Evolutionary conservation across 176 grass and related monocot species (phyloP), one percentile per base, ranked within the genome.

Genomic region (Oryza meyeriana): DNA sequence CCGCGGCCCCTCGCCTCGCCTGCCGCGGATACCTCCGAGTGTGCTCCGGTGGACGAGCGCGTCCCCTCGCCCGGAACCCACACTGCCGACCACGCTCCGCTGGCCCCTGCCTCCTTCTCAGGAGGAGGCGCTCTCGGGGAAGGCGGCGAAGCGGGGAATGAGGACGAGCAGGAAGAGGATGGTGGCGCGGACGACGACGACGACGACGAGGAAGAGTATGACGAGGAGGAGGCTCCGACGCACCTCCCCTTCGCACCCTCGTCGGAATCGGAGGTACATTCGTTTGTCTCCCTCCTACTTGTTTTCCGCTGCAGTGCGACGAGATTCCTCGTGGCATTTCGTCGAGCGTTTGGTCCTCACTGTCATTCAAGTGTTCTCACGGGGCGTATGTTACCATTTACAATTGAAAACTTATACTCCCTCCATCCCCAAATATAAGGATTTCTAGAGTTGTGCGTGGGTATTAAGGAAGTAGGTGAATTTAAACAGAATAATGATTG

Each of bases 201-300:
- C n/a, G 78, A 26, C 5, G 85, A 52, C 6, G 67, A 58, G 20
- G 81, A 71, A 2, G 79, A 58, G 34, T 73, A 65, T 7, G 92
- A 73, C 0, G 77, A 85, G 0, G 87, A 77, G 27, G 89, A 85
- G 18, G 83, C 89, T 78, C 85, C 90, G 36, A 83, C 77, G 22
- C 93, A 98, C 61, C 96, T 98, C 20, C 96, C 96, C 63, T 85
- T 98, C 69, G 85, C 93, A 16, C 88, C 88, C 12, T 74, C 84
- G 57, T 85, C 95, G n/a, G 90, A 91, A 72, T 91, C 91, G 39
- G 90, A 95, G 90, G 95, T 95, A 83, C 24, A 32, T 41, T 12
- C 20, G 22, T 13, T 40, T 20, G 32, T 52, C 61, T 31, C 22
- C 58, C 72, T 61, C 20, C 28, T 36, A 10, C 30, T 62, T 22